These are phyloP conservation scores for Hordeum pubiflorum DNA, from an alignment of 202 grass and related monocot species.

Conservation along the genomic window DNA sequence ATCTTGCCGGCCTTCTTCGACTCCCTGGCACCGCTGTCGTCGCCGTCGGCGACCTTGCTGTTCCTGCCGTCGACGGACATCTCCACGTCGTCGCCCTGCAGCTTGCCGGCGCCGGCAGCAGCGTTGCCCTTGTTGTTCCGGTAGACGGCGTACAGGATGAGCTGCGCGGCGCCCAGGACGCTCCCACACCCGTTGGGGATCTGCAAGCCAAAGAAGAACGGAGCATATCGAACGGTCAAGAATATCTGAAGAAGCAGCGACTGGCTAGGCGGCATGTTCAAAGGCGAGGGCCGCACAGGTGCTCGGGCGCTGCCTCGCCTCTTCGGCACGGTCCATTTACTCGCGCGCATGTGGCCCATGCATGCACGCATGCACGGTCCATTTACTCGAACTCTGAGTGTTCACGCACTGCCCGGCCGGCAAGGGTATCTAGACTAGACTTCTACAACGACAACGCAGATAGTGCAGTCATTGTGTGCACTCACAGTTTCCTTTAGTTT, in stretches of 20 bases:
- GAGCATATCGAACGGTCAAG: not conserved
- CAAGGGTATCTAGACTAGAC: not conserved
- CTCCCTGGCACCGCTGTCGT: not conserved
- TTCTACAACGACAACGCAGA: not conserved
- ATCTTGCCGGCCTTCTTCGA: not conserved
- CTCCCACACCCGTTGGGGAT: constrained; percentile 90
- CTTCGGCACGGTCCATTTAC: not conserved
- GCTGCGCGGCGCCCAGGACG: constrained; percentile 67
- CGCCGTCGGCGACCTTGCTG: constrained; percentile 31
- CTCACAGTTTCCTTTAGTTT: not conserved
- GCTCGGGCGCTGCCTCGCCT: constrained; percentile 12
- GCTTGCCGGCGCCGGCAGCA: not conserved
- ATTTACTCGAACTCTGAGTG: not conserved
- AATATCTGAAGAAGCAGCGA: too few relatives aligned
- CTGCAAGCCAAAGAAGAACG: constrained; percentile 23
- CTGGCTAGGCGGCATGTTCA: not conserved
- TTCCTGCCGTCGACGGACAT: constrained; percentile 23
- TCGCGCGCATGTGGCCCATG: not conserved
- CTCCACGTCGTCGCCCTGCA: constrained; percentile 17
- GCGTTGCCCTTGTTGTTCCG: constrained; percentile 40
- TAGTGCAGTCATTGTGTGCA: not conserved
- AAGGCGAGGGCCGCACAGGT: not conserved
- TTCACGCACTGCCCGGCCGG: not conserved
- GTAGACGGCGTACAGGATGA: constrained; percentile 77
- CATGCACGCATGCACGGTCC: not conserved